These are phyloP conservation scores for Mycena polygramma DNA, from an alignment of 768 basidiomycete genomes.

Conservation along the genomic window DNA sequence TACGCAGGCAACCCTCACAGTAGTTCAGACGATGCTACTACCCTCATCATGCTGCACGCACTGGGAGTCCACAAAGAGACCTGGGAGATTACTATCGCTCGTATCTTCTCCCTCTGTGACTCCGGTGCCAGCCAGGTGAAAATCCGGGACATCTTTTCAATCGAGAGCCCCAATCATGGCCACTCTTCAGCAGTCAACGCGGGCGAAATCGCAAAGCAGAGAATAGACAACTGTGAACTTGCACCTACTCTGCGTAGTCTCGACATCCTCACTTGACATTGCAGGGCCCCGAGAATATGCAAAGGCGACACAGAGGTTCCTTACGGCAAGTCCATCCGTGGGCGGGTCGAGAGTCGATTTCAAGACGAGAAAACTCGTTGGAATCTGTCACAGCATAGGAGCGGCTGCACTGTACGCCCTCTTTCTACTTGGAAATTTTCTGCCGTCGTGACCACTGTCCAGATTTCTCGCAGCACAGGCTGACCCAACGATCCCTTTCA, in stretches of 20 bases:
- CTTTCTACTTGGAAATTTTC: background rate
- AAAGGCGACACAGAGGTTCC: conserved; percentile 15
- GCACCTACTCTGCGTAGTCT: background rate
- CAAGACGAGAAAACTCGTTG: conserved; percentile 12
- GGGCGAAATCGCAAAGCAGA: conserved; percentile 7
- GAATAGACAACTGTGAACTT: conserved; percentile 3
- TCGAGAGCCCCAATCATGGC: conserved; percentile 30
- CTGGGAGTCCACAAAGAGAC: conserved; percentile 26
- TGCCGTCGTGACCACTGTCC: background rate
- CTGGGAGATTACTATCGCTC: conserved; percentile 21
- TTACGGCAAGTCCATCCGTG: background rate
- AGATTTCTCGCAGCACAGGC: conserved; percentile 23
- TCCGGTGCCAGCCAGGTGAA: background rate
- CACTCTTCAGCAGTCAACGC: conserved; percentile 15
- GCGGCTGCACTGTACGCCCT: conserved; percentile 16
- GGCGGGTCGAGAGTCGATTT: background rate
- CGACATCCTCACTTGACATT: background rate
- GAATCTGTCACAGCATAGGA: conserved; percentile 22
- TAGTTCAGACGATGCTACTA: conserved; percentile 1
- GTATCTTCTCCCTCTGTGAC: background rate
- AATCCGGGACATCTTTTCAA: conserved; percentile 9
- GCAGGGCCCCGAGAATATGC: conserved; percentile 24
- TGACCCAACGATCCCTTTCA: conserved; percentile 14
- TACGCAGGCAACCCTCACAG: background rate
- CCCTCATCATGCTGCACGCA: conserved; percentile 19